Conservation (phyloP, 106 monocot species). For the Dendrobium chrysotoxum region DNA sequence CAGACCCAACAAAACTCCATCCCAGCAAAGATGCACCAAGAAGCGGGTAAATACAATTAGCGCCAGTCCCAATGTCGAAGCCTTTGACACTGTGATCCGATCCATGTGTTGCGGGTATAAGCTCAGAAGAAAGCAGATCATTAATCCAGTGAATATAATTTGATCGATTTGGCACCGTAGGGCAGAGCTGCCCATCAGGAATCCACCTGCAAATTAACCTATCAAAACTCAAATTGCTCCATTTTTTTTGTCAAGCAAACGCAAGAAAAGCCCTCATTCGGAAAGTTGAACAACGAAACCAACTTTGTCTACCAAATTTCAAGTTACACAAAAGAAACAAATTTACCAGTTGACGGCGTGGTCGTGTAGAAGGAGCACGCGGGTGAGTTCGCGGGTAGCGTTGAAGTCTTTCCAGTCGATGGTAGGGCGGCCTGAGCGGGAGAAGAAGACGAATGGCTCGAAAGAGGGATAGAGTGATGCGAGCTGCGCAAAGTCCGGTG, state of each 20-base stretch:
- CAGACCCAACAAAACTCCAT: conserved; percentile 93
- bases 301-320: neutral
- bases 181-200: conserved; percentile 92
- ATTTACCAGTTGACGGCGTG: conserved; percentile 72
- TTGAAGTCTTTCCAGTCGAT: conserved; percentile 89
- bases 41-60: conserved; percentile 94
- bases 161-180: conserved; percentile 79
- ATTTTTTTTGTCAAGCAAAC: too few species aligned
- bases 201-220: conserved; percentile 65
- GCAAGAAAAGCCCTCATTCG: neutral
- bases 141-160: conserved; percentile 96
- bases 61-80: conserved; percentile 92
- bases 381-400: conserved; percentile 92
- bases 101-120: conserved; percentile 27
- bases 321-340: neutral
- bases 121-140: conserved; percentile 69
- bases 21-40: conserved; percentile 79
- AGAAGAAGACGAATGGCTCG: conserved; percentile 52
- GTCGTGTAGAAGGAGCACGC: conserved; percentile 89
- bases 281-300: neutral
- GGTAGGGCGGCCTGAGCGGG: conserved; percentile 36
- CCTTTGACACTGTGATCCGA: conserved; percentile 48
- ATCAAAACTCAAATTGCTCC: neutral
- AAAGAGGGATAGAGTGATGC: conserved; percentile 96
- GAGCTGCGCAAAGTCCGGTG: conserved; percentile 72